These are phyloP conservation scores for Penicillium rolfsii DNA, from an alignment of 2,329 filamentous ascomycete species.

Conservation along the genomic window DNA sequence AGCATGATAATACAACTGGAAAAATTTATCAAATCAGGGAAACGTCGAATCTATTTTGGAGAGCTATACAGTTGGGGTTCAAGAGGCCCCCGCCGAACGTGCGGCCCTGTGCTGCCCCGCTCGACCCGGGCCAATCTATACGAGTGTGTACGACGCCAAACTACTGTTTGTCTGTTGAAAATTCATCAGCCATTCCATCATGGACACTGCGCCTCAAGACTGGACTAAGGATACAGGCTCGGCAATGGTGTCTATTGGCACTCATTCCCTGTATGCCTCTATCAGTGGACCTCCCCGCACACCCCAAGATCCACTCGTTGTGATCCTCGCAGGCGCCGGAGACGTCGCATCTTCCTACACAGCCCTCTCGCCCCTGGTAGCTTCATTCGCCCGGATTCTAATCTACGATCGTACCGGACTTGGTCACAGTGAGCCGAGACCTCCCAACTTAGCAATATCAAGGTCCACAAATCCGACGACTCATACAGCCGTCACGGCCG, in stretches of 20 bases:
- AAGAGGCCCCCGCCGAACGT: not conserved
- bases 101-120: conserved; percentile 3
- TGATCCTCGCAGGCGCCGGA: conserved; percentile 43
- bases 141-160: not conserved
- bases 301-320: conserved; percentile 34
- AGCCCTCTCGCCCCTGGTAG: conserved; percentile 37
- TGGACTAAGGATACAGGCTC: conserved; percentile 6
- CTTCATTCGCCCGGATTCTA: conserved; percentile 33
- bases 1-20: not conserved
- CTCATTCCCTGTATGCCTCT: conserved; percentile 38
- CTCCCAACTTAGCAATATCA: not conserved
- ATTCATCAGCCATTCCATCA: not conserved
- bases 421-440: conserved; percentile 37
- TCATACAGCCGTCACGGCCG: conserved; percentile 31
- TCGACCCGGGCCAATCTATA: not conserved
- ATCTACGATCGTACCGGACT: conserved; percentile 47
- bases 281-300: conserved; percentile 32
- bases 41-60: not conserved
- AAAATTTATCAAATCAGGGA: not conserved
- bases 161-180: not conserved
- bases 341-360: conserved; percentile 40
- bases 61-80: not conserved
- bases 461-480: not conserved
- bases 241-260: conserved; percentile 36
- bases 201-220: conserved; percentile 8